Percentiles rank a stretch among this genome's conserved stretches.
Evolutionary conservation across 163 green algal genomes (phyloP).

Genomic region (Dunaliella salina): DNA sequence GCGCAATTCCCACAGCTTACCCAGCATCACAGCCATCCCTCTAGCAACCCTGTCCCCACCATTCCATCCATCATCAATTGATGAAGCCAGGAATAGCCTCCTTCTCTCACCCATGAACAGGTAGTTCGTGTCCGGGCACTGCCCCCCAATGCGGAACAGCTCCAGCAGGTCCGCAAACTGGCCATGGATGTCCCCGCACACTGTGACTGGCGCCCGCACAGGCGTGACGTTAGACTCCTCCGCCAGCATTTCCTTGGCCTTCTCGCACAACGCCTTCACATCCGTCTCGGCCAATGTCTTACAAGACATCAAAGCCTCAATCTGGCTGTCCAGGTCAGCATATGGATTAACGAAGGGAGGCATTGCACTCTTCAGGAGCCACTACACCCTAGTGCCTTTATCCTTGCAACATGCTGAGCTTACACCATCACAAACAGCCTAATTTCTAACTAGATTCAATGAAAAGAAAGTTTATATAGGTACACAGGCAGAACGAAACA

Average conservation of each 20-base stretch:
- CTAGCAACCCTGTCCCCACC: too few relatives aligned
- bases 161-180: conserved; percentile 97
- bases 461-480: too few relatives aligned
- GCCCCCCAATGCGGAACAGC: conserved; percentile 94
- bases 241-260: conserved; percentile 84
- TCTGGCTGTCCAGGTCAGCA: conserved; percentile 43
- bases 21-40: too few relatives aligned
- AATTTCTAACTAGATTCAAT: too few relatives aligned
- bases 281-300: conserved; percentile 87
- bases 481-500: too few relatives aligned
- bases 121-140: conserved; percentile 96
- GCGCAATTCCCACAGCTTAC: too few relatives aligned
- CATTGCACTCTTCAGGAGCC: too few relatives aligned
- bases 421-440: too few relatives aligned
- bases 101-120: conserved; percentile 85
- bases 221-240: conserved; percentile 97
- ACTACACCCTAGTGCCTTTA: too few relatives aligned
- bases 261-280: conserved; percentile 92
- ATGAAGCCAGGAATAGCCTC: too few relatives aligned
- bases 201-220: conserved; percentile 92
- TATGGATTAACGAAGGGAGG: neutral
- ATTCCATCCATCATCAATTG: too few relatives aligned
- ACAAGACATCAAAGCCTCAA: conserved; percentile 79
- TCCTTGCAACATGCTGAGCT: too few relatives aligned
- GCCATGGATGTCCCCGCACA: conserved; percentile 92